Conservation (phyloP, 352 stramenopile genomes). For the Phytopythium aichiense region DNA sequence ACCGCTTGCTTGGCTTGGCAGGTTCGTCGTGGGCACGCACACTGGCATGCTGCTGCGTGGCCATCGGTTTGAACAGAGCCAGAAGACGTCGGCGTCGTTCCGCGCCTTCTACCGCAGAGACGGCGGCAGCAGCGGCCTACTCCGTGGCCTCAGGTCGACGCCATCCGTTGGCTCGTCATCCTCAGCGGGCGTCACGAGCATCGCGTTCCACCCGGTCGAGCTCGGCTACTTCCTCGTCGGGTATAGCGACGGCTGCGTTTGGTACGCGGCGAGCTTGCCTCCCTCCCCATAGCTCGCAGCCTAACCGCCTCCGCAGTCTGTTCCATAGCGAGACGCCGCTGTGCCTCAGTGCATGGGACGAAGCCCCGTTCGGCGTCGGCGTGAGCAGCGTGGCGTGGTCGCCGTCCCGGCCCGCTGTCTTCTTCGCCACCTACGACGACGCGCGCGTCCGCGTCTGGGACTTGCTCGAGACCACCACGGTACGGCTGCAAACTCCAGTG, state of each 20-base stretch:
- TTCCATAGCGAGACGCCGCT: constrained; percentile 32
- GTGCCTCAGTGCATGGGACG: constrained; percentile 49
- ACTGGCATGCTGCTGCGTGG: constrained; percentile 31
- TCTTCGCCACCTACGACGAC: constrained; percentile 53
- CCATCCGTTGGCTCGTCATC: neutral
- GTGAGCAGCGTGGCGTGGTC: constrained; percentile 51
- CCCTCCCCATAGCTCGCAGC: neutral
- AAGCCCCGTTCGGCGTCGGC: constrained; percentile 35
- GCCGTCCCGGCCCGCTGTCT: constrained; percentile 38
- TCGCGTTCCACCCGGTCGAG: constrained; percentile 51
- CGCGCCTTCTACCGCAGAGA: constrained; percentile 8
- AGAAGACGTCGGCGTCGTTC: constrained; percentile 6
- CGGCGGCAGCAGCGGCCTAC: neutral
- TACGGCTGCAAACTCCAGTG: constrained; percentile 8
- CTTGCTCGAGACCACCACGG: constrained; percentile 34
- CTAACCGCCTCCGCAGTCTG: constrained; percentile 21
- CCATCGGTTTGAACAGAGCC: constrained; percentile 36
- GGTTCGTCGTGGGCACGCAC: constrained; percentile 46
- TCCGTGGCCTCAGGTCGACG: neutral
- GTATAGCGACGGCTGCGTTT: constrained; percentile 54
- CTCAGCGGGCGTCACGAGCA: constrained; percentile 26
- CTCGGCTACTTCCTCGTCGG: constrained; percentile 57
- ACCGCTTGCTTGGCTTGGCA: constrained; percentile 9
- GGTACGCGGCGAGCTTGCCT: constrained; percentile 12
- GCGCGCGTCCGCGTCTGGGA: constrained; percentile 50